A percentile compares a stretch with the other conserved stretches of the same genome.
These are phyloP conservation scores for Cryptococcus depauperatus DNA, from an alignment of 1,284 basidiomycete species.

Conservation along the genomic window DNA sequence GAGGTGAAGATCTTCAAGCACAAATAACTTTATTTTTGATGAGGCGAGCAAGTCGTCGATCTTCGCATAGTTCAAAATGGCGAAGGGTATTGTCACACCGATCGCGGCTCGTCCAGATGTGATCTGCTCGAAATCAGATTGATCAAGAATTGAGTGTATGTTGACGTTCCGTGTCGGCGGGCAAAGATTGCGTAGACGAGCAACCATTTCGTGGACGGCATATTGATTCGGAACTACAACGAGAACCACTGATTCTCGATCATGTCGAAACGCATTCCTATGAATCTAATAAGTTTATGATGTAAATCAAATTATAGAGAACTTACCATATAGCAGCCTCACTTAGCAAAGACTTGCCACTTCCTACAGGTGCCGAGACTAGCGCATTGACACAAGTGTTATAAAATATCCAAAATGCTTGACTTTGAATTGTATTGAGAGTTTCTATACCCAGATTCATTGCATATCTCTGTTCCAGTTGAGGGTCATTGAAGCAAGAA, in stretches of 20 bases:
- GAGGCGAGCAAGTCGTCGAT: slow-evolving; percentile 29
- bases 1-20: slow-evolving; percentile 81
- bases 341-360: slow-evolving; percentile 72
- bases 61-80: slow-evolving; percentile 30
- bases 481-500: slow-evolving; percentile 51
- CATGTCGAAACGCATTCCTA: slow-evolving; percentile 41
- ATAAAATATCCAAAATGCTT: slow-evolving; percentile 74
- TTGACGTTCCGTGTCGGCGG: slow-evolving; percentile 23
- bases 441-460: slow-evolving; percentile 49
- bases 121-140: slow-evolving; percentile 25
- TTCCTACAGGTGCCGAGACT: slow-evolving; percentile 71
- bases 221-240: slow-evolving; percentile 39
- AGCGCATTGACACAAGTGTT: slow-evolving; percentile 65
- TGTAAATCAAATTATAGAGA: neutral
- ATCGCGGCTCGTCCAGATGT: slow-evolving; percentile 21
- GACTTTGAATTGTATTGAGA: slow-evolving; percentile 84
- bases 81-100: slow-evolving; percentile 40
- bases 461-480: slow-evolving; percentile 50
- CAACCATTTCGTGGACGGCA: slow-evolving; percentile 35
- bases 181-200: slow-evolving; percentile 32
- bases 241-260: slow-evolving; percentile 31
- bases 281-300: neutral
- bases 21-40: slow-evolving; percentile 55
- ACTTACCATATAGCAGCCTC: slow-evolving; percentile 64
- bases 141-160: slow-evolving; percentile 19